Evolutionary conservation across 2,329 filamentous ascomycete species (phyloP).

Genomic region (Blastomyces gilchristii): DNA sequence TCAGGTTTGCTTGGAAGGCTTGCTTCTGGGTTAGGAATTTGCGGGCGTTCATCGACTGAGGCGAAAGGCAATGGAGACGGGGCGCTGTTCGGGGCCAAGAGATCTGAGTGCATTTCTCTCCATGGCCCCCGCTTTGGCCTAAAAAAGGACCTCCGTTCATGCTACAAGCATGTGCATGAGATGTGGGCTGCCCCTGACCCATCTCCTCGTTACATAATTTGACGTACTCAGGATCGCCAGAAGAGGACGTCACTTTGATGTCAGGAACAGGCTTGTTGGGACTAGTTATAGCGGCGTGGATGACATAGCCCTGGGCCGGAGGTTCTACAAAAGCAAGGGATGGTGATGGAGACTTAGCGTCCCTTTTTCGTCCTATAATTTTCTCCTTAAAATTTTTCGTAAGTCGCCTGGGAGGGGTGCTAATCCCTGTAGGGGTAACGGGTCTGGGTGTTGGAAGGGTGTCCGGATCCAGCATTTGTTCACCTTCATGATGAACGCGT

Average conservation of each 20-base stretch:
- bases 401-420: constrained; percentile 20
- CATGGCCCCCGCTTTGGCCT: constrained; percentile 13
- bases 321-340: not conserved
- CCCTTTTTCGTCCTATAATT: not conserved
- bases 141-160: constrained; percentile 20
- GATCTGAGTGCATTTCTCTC: constrained; percentile 6
- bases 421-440: constrained; percentile 22
- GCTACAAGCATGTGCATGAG: constrained; percentile 16
- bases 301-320: not conserved
- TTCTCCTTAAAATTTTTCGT: constrained; percentile 10
- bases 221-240: not conserved
- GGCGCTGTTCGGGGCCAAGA: constrained; percentile 19
- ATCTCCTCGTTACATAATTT: constrained; percentile 11
- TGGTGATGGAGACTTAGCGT: constrained; percentile 8
- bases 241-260: not conserved
- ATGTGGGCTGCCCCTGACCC: constrained; percentile 27
- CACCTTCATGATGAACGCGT: constrained; percentile 22
- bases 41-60: constrained; percentile 3
- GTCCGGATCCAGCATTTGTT: constrained; percentile 24
- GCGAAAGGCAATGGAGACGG: constrained; percentile 19
- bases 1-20: not conserved
- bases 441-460: constrained; percentile 25
- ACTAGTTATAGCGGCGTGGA: not conserved
- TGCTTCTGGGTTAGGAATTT: not conserved
- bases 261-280: not conserved